These are phyloP conservation scores for Phaeosphaeriaceae sp. DNA, from an alignment of 2,329 filamentous ascomycete species.

Conservation along the genomic window DNA sequence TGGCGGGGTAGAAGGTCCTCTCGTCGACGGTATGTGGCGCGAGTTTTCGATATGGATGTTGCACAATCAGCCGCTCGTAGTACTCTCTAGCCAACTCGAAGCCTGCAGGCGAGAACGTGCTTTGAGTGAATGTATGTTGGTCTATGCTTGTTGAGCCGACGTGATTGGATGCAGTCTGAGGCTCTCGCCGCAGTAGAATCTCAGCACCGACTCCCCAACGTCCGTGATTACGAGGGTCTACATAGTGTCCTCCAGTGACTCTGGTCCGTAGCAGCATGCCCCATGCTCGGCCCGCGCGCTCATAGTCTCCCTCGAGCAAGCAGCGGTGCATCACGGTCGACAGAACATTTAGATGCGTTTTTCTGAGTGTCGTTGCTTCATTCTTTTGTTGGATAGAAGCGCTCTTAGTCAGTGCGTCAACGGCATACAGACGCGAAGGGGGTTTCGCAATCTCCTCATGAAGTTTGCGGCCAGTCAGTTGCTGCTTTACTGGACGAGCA, in stretches of 20 bases:
- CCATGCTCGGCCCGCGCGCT: conserved; percentile 76
- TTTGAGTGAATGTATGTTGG: background rate
- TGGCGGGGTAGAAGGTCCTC: conserved; percentile 79
- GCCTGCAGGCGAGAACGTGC: conserved; percentile 39
- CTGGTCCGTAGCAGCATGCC: conserved; percentile 72
- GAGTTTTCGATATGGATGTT: conserved; percentile 71
- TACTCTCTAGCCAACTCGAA: conserved; percentile 70
- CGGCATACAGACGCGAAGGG: conserved; percentile 51
- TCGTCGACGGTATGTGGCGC: conserved; percentile 68
- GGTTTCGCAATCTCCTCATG: conserved; percentile 51
- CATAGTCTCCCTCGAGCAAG: conserved; percentile 73
- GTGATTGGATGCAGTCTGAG: background rate
- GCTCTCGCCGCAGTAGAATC: conserved; percentile 70
- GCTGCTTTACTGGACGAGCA: conserved; percentile 21
- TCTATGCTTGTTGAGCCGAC: background rate
- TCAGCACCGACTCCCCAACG: conserved; percentile 88
- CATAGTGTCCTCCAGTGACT: conserved; percentile 57
- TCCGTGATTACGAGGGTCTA: conserved; percentile 73
- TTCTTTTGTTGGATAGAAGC: conserved; percentile 14
- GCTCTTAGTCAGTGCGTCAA: conserved; percentile 21
- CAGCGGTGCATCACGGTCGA: conserved; percentile 75
- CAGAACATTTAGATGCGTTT: conserved; percentile 70
- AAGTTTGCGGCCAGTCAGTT: conserved; percentile 29
- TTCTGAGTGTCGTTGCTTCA: conserved; percentile 44
- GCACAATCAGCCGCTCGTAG: conserved; percentile 79